These are phyloP conservation scores for Lactarius vividus DNA, from an alignment of 768 basidiomycete genomes.

Conservation along the genomic window DNA sequence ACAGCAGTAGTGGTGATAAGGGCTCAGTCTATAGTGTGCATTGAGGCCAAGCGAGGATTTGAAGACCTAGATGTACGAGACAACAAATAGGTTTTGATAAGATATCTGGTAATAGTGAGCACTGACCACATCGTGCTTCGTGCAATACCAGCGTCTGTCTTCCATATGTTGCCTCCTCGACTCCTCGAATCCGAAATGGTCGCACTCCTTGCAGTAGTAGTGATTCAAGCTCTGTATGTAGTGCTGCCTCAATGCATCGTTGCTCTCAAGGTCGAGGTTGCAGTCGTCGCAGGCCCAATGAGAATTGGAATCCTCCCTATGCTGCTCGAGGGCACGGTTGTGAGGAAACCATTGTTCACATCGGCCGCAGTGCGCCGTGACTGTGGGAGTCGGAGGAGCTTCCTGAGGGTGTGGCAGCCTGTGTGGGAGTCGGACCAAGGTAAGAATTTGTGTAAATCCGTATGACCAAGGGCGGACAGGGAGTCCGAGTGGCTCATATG, in stretches of 20 bases:
- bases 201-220: constrained; percentile 6
- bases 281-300: constrained; percentile 52
- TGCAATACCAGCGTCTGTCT: constrained; percentile 7
- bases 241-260: not conserved
- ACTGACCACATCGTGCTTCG: not conserved
- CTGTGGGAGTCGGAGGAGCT: not conserved
- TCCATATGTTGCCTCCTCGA: constrained; percentile 2
- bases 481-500: not conserved
- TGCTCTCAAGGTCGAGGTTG: constrained; percentile 40
- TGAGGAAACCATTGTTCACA: constrained; percentile 24
- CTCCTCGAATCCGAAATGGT: not conserved
- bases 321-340: constrained; percentile 31
- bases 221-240: not conserved
- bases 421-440: not conserved
- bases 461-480: no score
- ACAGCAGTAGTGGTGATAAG: not conserved
- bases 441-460: not conserved
- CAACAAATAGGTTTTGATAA: not conserved
- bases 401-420: not conserved
- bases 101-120: constrained; percentile 10
- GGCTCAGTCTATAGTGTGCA: constrained; percentile 43
- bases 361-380: constrained; percentile 14
- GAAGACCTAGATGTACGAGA: constrained; percentile 35
- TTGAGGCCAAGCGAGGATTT: constrained; percentile 38
- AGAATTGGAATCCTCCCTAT: constrained; percentile 29